These are phyloP conservation scores for Alnus glutinosa DNA, from an alignment of 306 rosid species.

Conservation along the genomic window DNA sequence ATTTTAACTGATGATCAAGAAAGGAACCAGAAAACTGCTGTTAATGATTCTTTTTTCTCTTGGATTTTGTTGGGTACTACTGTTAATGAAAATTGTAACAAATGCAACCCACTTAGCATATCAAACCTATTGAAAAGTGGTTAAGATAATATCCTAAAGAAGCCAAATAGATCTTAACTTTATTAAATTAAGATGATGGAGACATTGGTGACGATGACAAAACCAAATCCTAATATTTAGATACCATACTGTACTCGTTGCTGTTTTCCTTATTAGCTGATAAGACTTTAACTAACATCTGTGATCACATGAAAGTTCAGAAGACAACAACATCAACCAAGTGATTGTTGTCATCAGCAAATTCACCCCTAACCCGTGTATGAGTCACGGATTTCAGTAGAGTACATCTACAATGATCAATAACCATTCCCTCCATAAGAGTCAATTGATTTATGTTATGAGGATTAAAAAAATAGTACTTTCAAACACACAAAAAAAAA, in stretches of 20 bases:
- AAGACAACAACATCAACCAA: conserved; percentile 42
- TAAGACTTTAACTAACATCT: conserved; percentile 29
- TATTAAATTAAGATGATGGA: background rate
- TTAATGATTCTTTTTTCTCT: conserved; percentile 10
- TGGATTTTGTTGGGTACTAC: background rate
- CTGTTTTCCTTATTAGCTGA: conserved; percentile 19
- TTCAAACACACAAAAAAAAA: background rate
- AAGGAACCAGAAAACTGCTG: conserved; percentile 19
- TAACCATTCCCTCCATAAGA: conserved; percentile 32
- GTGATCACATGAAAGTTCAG: conserved; percentile 53
- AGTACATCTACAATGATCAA: conserved; percentile 38
- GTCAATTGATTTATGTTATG: conserved; percentile 36
- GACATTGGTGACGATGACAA: conserved; percentile 3
- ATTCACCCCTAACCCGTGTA: conserved; percentile 56
- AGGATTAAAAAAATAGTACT: background rate
- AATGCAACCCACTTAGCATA: background rate
- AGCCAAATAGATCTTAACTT: background rate
- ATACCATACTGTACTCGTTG: conserved; percentile 15
- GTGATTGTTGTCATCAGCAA: conserved; percentile 37
- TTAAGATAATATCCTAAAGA: background rate
- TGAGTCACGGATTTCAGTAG: conserved; percentile 45
- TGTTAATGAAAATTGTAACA: conserved; percentile 2
- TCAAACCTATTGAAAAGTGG: background rate
- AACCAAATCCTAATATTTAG: conserved; percentile 12
- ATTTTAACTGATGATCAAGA: conserved; percentile 64